A percentile compares a stretch with the other conserved stretches of the same genome.
These are phyloP conservation scores for Populus trichocarpa DNA, from an alignment of 441 rosid species.

Conservation along the genomic window DNA sequence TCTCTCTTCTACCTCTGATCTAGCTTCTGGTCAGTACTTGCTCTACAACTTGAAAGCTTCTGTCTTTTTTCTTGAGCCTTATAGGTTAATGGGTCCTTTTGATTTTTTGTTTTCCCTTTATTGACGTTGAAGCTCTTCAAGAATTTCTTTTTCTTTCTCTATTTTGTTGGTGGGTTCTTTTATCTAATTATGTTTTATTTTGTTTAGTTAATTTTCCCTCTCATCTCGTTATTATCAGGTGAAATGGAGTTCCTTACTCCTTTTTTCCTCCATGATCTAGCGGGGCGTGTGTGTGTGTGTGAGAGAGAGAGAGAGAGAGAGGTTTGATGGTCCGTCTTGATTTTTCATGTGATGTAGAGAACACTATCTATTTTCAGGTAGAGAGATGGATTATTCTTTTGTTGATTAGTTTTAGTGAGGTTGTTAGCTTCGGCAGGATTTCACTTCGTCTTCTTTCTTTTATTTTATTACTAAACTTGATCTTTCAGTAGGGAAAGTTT, in stretches of 20 bases:
- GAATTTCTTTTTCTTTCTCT: background rate
- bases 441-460: background rate
- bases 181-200: background rate
- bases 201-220: background rate
- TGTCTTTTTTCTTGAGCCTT: background rate
- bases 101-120: background rate
- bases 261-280: background rate
- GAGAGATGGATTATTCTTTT: conserved; percentile 27
- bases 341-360: conserved; percentile 13
- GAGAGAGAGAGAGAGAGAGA: background rate
- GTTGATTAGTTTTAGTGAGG: conserved; percentile 28
- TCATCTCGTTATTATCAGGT: background rate
- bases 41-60: background rate
- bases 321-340: background rate
- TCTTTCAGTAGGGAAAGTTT: background rate
- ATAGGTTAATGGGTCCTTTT: conserved; percentile 4
- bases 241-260: background rate
- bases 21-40: conserved; percentile 49
- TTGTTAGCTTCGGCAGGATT: conserved; percentile 29
- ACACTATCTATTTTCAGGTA: conserved; percentile 3
- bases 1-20: conserved; percentile 81
- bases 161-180: background rate
- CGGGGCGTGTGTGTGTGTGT: background rate
- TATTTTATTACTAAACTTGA: background rate
- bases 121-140: background rate